phyloP scores from a whole-genome alignment of 805 yeast genomes.

The Debaryomyces hansenii region DNA sequence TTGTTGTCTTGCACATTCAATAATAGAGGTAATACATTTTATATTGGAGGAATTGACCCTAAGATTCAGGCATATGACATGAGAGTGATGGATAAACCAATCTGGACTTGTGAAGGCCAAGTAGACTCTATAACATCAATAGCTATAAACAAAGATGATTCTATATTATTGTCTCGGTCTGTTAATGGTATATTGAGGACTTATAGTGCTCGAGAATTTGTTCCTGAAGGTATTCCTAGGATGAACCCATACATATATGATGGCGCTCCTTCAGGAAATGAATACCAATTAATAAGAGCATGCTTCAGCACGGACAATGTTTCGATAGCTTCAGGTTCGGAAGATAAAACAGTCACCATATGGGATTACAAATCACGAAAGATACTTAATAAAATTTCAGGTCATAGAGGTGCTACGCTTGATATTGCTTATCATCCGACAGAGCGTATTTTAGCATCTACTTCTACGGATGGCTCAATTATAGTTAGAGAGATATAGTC shows the following conservation, averaged over 20 bases:
- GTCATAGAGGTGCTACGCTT: conserved; percentile 62
- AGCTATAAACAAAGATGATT: conserved; percentile 46
- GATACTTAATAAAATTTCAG: conserved; percentile 49
- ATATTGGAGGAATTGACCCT: conserved; percentile 69
- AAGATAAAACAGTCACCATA: conserved; percentile 53
- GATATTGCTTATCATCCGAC: conserved; percentile 58
- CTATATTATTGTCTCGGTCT: conserved; percentile 51
- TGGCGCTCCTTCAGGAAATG: conserved; percentile 58
- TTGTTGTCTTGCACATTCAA: conserved; percentile 46
- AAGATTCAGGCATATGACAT: conserved; percentile 59
- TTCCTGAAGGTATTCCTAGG: conserved; percentile 40
- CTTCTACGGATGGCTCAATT: conserved; percentile 58
- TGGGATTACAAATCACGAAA: conserved; percentile 61
- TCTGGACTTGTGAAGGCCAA: conserved; percentile 48
- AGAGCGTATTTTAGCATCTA: conserved; percentile 41
- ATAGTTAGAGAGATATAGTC: conserved; percentile 43
- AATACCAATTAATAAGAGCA: conserved; percentile 51
- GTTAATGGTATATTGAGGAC: conserved; percentile 58
- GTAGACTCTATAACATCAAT: conserved; percentile 59
- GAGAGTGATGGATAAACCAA: conserved; percentile 37
- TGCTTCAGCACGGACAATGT: conserved; percentile 43
- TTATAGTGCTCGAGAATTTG: conserved; percentile 51
- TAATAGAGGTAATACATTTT: conserved; percentile 44
- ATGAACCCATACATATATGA: conserved; percentile 49
- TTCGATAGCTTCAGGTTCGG: conserved; percentile 57